phyloP scores from a whole-genome alignment of 78 protist genomes.

The Dictyostelium brefeldianum region DNA sequence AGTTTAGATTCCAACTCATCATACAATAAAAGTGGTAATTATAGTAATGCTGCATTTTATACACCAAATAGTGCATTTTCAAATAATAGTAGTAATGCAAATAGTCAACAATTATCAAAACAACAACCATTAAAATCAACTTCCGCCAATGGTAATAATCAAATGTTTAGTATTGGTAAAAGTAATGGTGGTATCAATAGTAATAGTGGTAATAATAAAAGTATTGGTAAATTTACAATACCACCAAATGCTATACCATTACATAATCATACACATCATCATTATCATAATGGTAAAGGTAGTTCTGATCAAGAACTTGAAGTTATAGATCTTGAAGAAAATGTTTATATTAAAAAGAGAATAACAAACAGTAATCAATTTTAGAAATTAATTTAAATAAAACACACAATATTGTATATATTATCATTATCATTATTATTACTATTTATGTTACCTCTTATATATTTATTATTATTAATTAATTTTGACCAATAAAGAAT shows the following conservation, averaged over 20 bases:
- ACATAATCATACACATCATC: constrained; percentile 15
- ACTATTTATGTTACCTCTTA: too few relatives aligned
- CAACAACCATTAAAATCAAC: too few relatives aligned
- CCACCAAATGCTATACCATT: constrained; percentile 10
- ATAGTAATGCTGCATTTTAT: not conserved
- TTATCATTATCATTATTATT: too few relatives aligned
- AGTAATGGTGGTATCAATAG: not conserved
- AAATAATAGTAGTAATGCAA: not conserved
- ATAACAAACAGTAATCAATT: too few relatives aligned
- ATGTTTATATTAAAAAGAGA: too few relatives aligned
- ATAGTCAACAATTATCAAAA: too few relatives aligned
- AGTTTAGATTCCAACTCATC: too few relatives aligned
- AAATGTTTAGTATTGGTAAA: not conserved
- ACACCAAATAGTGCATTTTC: not conserved
- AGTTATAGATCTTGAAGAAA: not conserved
- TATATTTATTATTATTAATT: not conserved
- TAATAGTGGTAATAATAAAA: not conserved
- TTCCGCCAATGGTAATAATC: not conserved
- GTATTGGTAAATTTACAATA: not conserved
- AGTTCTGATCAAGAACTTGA: constrained; percentile 13
- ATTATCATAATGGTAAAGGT: constrained; percentile 9
- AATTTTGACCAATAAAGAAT: constrained; percentile 52
- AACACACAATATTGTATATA: too few relatives aligned
- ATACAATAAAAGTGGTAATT: not conserved
- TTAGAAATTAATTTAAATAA: too few relatives aligned